These are phyloP conservation scores for Hura crepitans DNA, from an alignment of 441 rosid genomes.

Conservation along the genomic window DNA sequence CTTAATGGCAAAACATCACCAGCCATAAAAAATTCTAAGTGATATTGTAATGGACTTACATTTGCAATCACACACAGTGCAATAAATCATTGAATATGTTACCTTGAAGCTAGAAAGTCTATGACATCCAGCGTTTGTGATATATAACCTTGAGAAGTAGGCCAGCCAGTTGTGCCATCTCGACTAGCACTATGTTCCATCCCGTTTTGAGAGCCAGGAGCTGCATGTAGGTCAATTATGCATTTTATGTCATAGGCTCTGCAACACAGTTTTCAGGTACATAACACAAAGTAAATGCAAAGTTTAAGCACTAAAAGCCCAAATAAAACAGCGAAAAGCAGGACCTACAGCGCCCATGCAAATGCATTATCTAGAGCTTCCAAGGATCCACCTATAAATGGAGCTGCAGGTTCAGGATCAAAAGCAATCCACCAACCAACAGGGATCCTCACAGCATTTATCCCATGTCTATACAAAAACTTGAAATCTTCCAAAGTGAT, in stretches of 20 bases:
- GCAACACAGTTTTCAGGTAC: constrained; percentile 31
- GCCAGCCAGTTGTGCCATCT: constrained; percentile 64
- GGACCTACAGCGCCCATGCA: constrained; percentile 65
- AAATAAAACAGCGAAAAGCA: constrained; percentile 18
- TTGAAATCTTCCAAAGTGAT: constrained; percentile 55
- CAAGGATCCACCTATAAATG: constrained; percentile 59
- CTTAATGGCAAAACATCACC: background rate
- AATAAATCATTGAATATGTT: constrained; percentile 14
- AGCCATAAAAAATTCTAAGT: background rate
- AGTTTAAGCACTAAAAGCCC: background rate
- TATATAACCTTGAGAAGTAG: constrained; percentile 46
- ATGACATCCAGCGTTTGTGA: constrained; percentile 54
- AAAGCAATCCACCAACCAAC: constrained; percentile 85
- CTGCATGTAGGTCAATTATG: constrained; percentile 80
- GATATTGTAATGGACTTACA: background rate
- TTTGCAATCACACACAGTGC: constrained; percentile 3
- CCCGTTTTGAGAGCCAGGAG: constrained; percentile 82
- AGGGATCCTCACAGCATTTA: constrained; percentile 71
- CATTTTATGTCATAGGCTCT: constrained; percentile 63
- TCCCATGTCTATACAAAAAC: constrained; percentile 54
- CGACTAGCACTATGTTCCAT: constrained; percentile 76
- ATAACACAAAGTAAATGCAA: constrained; percentile 14
- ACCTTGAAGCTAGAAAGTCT: constrained; percentile 73
- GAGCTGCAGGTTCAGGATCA: constrained; percentile 71
- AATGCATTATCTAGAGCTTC: constrained; percentile 71